Evolutionary conservation across 129 eudicot genomes (phyloP), one percentile per base, ranked within the genome.

Genomic region (Silybum marianum): DNA sequence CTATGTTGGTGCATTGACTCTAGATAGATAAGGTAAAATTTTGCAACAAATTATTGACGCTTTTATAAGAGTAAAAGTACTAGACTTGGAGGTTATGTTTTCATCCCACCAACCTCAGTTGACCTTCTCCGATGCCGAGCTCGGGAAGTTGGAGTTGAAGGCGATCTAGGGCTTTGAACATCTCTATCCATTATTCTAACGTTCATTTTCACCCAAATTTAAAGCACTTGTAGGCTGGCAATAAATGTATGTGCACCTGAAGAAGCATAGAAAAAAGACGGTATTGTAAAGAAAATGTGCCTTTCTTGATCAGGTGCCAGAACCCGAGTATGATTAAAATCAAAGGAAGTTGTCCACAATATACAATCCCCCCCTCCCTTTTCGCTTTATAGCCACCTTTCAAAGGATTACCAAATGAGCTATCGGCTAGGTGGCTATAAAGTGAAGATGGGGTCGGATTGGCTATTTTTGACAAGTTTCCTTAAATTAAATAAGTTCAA

Each of bases 71-170:
- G 72, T 28, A 22, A 16, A 68, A 21, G 46, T 72, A 9, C 16
- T 72, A 72, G 25, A 19, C 7, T 38, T 73, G 9, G 7, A 18
- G 22, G 46, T 11, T 21, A 8, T 18, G 25, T 19, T 79, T 28
- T 42, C 58, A 26, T 19, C 26, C 62, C 32, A 85, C 88, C 32
- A 39, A 85, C 88, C 88, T 85, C 85, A 30, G 76, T 72, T 25
- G 84, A 67, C 58, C 88, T 84, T 62, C 76, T 86, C 10, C 89
- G 84, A n/a, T 88, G 87, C 71, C 92, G 88, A 40, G 72, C 46
- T 81, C 89, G 87, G 80, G 38, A 67, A 7, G 84, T 68, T 22
- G 92, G 89, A 23, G 90, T 83, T 46, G 91, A 83, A 13, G 89
- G 89, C 38, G 75, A 42, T 76, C 75, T 79, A 11, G 81, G 80